A percentile compares a stretch with the other conserved stretches of the same genome.
Conservation (phyloP, 78 protist genomes). For the Trichosphaerium sp. region DNA sequence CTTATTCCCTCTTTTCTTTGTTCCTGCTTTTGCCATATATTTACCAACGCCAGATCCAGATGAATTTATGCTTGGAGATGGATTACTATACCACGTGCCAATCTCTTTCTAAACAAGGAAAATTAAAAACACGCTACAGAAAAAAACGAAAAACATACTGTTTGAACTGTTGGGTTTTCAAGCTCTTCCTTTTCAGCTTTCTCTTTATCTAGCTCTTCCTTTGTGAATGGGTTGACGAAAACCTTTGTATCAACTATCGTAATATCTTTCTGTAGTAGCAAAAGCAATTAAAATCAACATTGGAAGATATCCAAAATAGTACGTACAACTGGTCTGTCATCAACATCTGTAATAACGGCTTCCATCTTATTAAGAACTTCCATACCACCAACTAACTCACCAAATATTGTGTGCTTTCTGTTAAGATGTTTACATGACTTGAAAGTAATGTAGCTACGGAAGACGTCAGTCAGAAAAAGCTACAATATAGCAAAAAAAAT, state of each 20-base stretch:
- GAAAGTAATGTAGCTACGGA: constrained; percentile 49
- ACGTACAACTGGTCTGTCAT: constrained; percentile 2
- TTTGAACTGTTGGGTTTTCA: background rate
- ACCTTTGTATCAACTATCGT: constrained; percentile 1
- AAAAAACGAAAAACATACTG: background rate
- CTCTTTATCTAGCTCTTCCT: constrained; percentile 14
- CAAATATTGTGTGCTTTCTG: constrained; percentile 68
- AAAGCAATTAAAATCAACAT: background rate
- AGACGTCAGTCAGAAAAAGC: background rate
- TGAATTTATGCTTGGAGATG: constrained; percentile 4
- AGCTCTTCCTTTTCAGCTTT: constrained; percentile 6
- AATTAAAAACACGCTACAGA: background rate
- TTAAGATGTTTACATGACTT: constrained; percentile 44
- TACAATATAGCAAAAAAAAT: background rate
- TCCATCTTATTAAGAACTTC: constrained; percentile 47
- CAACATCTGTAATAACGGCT: constrained; percentile 1
- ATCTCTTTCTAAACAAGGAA: no score
- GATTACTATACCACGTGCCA: constrained; percentile 49
- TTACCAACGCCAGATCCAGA: constrained; percentile 19
- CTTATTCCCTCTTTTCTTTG: background rate
- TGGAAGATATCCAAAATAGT: background rate
- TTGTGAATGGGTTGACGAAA: constrained; percentile 35
- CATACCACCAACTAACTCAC: constrained; percentile 45
- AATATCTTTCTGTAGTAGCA: constrained; percentile 2
- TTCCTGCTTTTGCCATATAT: constrained; percentile 1